Evolutionary conservation across 129 eudicot genomes (phyloP).

Genomic region (Tanacetum coccineum): DNA sequence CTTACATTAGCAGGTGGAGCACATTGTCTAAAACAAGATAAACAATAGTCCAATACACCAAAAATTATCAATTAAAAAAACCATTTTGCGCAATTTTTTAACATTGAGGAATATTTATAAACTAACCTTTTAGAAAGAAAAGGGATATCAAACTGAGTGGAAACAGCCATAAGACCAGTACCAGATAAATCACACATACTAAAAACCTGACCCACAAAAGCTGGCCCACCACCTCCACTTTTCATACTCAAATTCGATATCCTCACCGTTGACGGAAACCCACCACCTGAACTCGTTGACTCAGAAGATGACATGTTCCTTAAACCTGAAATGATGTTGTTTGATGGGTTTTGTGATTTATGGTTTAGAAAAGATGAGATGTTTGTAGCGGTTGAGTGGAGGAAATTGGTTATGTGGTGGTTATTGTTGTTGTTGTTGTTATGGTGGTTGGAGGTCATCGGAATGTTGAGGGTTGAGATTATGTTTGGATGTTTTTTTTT

Average conservation of each 20-base stretch:
- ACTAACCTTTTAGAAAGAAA: slow-evolving; percentile 67
- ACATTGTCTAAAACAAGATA: too few species aligned
- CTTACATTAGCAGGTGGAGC: too few species aligned
- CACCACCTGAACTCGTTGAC: slow-evolving; percentile 38
- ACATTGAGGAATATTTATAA: too few species aligned
- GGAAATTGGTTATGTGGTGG: slow-evolving; percentile 35
- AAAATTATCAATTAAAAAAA: too few species aligned
- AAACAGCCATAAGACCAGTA: slow-evolving; percentile 86
- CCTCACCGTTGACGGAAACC: slow-evolving; percentile 59
- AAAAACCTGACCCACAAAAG: slow-evolving; percentile 94
- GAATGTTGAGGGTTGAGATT: background rate
- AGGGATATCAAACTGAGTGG: slow-evolving; percentile 81
- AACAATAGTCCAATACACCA: too few species aligned
- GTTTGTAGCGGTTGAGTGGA: slow-evolving; percentile 44
- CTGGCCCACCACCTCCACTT: slow-evolving; percentile 71
- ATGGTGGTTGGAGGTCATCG: slow-evolving; percentile 43
- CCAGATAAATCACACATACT: slow-evolving; percentile 94
- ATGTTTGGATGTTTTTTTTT: background rate
- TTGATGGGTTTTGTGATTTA: slow-evolving; percentile 24
- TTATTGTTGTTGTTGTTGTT: slow-evolving; percentile 29
- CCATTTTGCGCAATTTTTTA: too few species aligned
- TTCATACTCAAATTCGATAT: slow-evolving; percentile 42
- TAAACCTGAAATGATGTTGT: background rate
- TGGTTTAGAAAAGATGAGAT: slow-evolving; percentile 42
- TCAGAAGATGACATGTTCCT: slow-evolving; percentile 19